These are phyloP conservation scores for Olyra latifolia DNA, from an alignment of 176 grass and related monocot genomes.

Conservation along the genomic window DNA sequence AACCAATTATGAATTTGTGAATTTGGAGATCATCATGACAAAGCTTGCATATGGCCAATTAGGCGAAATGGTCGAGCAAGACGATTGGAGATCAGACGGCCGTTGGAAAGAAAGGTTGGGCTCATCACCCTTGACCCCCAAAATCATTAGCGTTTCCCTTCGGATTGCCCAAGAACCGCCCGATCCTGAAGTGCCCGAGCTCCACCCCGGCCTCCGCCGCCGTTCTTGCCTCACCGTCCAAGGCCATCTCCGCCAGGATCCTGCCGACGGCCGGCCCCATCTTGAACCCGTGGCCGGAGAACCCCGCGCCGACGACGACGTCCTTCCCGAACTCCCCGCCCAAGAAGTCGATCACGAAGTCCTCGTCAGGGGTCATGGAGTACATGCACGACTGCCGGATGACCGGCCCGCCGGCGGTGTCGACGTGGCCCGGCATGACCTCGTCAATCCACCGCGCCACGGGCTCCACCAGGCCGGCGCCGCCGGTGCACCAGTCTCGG, in stretches of 20 bases:
- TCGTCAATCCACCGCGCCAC: conserved; percentile 64
- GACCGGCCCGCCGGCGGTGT: conserved; percentile 54
- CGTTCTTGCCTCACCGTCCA: conserved; percentile 43
- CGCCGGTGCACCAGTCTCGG: conserved; percentile 57
- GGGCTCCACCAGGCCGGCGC: conserved; percentile 35
- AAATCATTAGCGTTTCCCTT: conserved; percentile 52
- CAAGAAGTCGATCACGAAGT: conserved; percentile 78
- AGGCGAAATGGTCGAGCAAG: background rate
- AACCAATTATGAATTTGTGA: background rate
- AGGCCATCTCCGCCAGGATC: conserved; percentile 71
- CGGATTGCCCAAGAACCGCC: conserved; percentile 49
- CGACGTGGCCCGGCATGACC: conserved; percentile 52
- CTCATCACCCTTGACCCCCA: conserved; percentile 6
- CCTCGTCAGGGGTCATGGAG: conserved; percentile 86
- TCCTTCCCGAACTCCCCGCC: conserved; percentile 75
- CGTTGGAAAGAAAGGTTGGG: background rate
- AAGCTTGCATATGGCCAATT: background rate
- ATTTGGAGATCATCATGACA: background rate
- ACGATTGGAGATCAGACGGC: background rate
- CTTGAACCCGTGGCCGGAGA: conserved; percentile 94
- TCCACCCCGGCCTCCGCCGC: conserved; percentile 51
- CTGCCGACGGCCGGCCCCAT: conserved; percentile 67
- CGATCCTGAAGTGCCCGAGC: conserved; percentile 44
- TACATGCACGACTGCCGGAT: conserved; percentile 86
- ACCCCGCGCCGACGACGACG: conserved; percentile 81